Evolutionary conservation across 257 asterid species (phyloP).

Genomic region (Oldenlandia corymbosa): DNA sequence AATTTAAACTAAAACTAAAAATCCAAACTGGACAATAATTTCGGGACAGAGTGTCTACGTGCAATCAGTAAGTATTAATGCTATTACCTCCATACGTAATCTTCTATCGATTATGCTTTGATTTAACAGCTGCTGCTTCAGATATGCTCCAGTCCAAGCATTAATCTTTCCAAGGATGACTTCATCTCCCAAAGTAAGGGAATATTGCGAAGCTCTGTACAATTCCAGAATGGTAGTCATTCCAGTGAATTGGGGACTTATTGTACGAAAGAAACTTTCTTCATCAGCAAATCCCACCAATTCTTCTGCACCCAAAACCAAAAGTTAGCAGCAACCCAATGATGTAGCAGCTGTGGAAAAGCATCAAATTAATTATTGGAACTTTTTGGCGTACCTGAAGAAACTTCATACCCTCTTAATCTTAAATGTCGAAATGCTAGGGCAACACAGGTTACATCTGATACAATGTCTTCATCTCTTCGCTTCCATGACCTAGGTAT

Average conservation of each 20-base stretch:
- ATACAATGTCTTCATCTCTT: slow-evolving; percentile 19
- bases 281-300: slow-evolving; percentile 23
- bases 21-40: too few relatives aligned
- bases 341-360: too few relatives aligned
- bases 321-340: neutral
- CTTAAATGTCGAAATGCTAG: slow-evolving; percentile 42
- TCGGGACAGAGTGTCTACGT: too few relatives aligned
- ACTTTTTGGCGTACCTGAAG: slow-evolving; percentile 23
- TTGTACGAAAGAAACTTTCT: slow-evolving; percentile 13
- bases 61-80: too few relatives aligned
- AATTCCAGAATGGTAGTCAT: slow-evolving; percentile 31
- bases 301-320: slow-evolving; percentile 28
- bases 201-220: slow-evolving; percentile 45
- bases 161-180: slow-evolving; percentile 26
- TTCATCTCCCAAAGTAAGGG: slow-evolving; percentile 25
- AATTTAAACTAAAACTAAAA: too few relatives aligned
- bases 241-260: slow-evolving; percentile 2
- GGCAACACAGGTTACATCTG: slow-evolving; percentile 22
- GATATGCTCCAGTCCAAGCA: slow-evolving; percentile 30
- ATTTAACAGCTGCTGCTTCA: slow-evolving; percentile 26
- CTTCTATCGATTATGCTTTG: slow-evolving; percentile 16
- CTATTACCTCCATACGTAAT: slow-evolving; percentile 30
- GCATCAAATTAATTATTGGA: too few relatives aligned
- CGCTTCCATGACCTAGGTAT: slow-evolving; percentile 32
- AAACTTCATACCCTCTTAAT: slow-evolving; percentile 25